Evolutionary conservation across 2,329 filamentous ascomycete genomes (phyloP), one percentile per base, ranked within the genome.

Genomic region (Aspergillus sergii): DNA sequence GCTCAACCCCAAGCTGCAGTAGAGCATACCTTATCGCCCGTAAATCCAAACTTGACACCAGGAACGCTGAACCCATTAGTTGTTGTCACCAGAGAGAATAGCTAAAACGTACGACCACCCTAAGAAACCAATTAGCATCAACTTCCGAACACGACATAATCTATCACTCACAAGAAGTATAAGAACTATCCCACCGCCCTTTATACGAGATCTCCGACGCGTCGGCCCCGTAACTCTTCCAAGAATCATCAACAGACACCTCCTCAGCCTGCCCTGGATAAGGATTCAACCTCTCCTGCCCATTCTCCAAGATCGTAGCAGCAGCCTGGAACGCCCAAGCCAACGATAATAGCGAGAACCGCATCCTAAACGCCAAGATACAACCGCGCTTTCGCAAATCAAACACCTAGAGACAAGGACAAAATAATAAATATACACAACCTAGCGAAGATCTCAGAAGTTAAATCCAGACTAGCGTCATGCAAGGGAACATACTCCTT

Each of bases 141-240:
- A 2, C 2, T 2, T 32, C 4, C 2, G 0, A 23, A 21, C 34
- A 28, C 43, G 43, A 39, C 12, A 19, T 8, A 19, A 10, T 21
- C 43, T 8, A 41, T 36, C 21, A 67, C 73, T 60, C 73, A 77
- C 78, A 88, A 1, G 84, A 88, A 50, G 87, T 81, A 66, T 85
- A 80, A 66, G 85, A 81, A 30, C 82, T 85, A 70, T 88, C 86
- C 86, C 86, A 89, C 62, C 85, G 78, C 7, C 86, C 87, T 69
- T 88, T 87, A 77, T 88, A 89, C 0, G 84, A 85, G 14, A 89
- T 76, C 69, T 88, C 84, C 1, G 79, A 72, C 2, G 83, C 80
- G 69, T 84, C 79, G 2, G 84, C 79, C 5, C 78, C 74, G 66
- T 86, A 88, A 1, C 79, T 84, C 39, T 72, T 80, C 77, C 82